Base-by-base conservation (phyloP, 2,329 filamentous ascomycete species). In the Aspergillus aculeatus region DNA sequence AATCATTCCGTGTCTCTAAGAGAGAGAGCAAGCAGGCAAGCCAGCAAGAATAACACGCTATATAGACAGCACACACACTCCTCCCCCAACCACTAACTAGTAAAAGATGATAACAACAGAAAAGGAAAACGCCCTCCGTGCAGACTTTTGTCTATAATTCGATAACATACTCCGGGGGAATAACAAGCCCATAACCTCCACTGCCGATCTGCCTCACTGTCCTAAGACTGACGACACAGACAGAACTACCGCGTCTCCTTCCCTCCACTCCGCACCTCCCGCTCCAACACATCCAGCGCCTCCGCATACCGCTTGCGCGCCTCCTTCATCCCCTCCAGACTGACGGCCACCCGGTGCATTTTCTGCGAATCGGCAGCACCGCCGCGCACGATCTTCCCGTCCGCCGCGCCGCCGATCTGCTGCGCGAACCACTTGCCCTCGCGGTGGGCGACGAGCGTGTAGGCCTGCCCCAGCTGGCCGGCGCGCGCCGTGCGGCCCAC, bases 391-490 rank as follows among this genome's bases (percentile, higher is more conserved):
- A 77, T 74, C 19, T 70, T 74, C n/a, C 72, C 71, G 32, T 73
- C 64, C 0, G 66, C 60, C 2, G 64, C 71, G 58, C 83, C 84
- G 1, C 86, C 89, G 62, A 98, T 88, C 67, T 90, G 89, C 60
- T 89, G 89, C 84, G 91, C 92, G 77, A 98, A 99, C 93, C 95
- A 96, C 49, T 89, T 85, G 23, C 88, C 92, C 77, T 99, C 93
- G 2, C 84, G 84, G 67, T 92, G 89, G 4, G 88, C 89, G 52
- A 96, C 87, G 12, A 99, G 78, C 0, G 92, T 96, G 91, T 92
- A 96, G 0, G 94, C 92, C 51, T 23, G 86, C 83, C 1, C 94
- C 94, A 1, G 78, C 66, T 86, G 86, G 1, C 90, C 92, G 0
- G 91, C 95, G 72, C 93, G 84, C 0, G 94, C 94, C 0, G 94